Base-by-base conservation (phyloP, 257 asterid species). In the Ophiorrhiza pumila region DNA sequence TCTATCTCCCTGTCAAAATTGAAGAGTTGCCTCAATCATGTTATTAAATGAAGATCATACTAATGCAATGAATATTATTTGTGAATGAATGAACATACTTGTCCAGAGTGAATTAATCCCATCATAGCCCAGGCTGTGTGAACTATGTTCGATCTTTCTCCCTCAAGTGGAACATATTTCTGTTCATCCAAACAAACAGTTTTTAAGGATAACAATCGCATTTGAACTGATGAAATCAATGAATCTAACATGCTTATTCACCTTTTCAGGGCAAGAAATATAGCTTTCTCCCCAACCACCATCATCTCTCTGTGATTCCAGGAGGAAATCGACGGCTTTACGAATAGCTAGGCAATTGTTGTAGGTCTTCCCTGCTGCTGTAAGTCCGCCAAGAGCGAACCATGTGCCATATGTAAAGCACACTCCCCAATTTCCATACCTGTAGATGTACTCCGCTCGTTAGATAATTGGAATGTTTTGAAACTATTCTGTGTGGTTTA, bases 231-330 rank as follows among this genome's bases (percentile, higher is more conserved):
- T 39, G 11, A 43, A 35, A 11, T 46, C 18, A 37, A 23, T 17
- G 27, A 45, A 2, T 45, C 15, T n/a, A 25, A n/a, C n/a, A n/a
- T n/a, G n/a, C 45, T 52, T n/a, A n/a, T n/a, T 68, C 39, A 92
- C 98, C 97, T 88, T 90, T 22, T 83, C 85, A 0, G 98, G 96
- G 74, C 98, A 89, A 15, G 97, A 93, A 41, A 85, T 89, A 68
- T 87, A 93, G 87, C 98, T 93, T 76, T 93, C 97, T 22, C 98
- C 97, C 98, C 98, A 89, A 7, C 98, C 98, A 41, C 98, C 98
- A 77, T 92, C 87, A 15, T 62, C 83, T 31, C 85, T 86, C 46
- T 92, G 97, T 63, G 90, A 74, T 41, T 75, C 78, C 1, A 90
- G 79, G 52, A 92, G 82, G 74, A 92, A 92, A 29, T 81, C 76